Evolutionary conservation across 148 eudicot genomes (phyloP).

Genomic region (Amaranthus palmeri): DNA sequence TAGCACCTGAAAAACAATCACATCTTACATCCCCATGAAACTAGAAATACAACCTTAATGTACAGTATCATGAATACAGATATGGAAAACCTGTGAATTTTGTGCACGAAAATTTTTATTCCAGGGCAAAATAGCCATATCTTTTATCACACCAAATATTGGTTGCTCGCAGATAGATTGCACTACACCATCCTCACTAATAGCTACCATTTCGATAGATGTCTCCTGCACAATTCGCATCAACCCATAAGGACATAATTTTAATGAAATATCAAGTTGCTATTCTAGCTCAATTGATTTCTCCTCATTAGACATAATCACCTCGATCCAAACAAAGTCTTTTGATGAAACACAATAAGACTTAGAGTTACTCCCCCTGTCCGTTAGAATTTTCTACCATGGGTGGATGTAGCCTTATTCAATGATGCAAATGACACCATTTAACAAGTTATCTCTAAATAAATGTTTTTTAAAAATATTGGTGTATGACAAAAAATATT

Average conservation of each 20-base stretch:
- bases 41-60: neutral
- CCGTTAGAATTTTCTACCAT: too few relatives aligned
- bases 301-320: neutral
- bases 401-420: too few relatives aligned
- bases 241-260: slow-evolving; percentile 3
- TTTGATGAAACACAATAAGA: neutral
- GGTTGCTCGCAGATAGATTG: slow-evolving; percentile 94
- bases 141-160: slow-evolving; percentile 85
- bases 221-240: slow-evolving; percentile 58
- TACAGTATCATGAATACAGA: slow-evolving; percentile 5
- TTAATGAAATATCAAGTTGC: neutral
- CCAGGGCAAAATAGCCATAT: slow-evolving; percentile 74
- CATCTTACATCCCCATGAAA: neutral
- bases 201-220: slow-evolving; percentile 73
- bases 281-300: neutral
- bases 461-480: too few relatives aligned
- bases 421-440: neutral
- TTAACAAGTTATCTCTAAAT: too few relatives aligned
- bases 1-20: slow-evolving; percentile 37
- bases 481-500: too few relatives aligned
- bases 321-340: neutral
- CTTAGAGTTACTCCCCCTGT: neutral
- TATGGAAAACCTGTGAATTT: slow-evolving; percentile 46
- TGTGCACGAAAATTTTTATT: slow-evolving; percentile 37
- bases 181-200: slow-evolving; percentile 71